A percentile compares a stretch with the other conserved stretches of the same genome.
These are phyloP conservation scores for Passalora sequoiae DNA, from an alignment of 2,329 filamentous ascomycete species.

Conservation along the genomic window DNA sequence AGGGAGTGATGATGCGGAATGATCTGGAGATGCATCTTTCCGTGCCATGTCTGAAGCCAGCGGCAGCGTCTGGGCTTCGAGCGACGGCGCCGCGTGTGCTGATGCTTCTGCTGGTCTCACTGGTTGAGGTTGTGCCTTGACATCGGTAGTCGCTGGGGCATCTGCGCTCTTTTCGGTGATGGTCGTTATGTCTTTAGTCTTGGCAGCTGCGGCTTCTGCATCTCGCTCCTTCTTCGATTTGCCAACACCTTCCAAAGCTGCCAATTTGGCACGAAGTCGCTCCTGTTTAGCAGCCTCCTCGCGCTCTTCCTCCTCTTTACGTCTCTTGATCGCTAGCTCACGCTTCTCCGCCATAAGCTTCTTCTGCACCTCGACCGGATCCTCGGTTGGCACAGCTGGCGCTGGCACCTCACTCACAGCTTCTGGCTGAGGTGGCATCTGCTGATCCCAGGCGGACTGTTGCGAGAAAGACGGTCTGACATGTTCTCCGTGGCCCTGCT, in stretches of 20 bases:
- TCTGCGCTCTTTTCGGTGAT: constrained; percentile 11
- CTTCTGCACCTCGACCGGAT: constrained; percentile 60
- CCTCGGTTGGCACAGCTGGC: constrained; percentile 37
- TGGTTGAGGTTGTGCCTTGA: constrained; percentile 8
- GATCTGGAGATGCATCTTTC: constrained; percentile 11
- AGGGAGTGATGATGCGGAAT: constrained; percentile 20
- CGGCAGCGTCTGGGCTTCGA: constrained; percentile 18
- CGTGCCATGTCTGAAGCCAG: constrained; percentile 11
- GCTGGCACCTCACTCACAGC: constrained; percentile 6
- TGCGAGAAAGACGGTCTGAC: constrained; percentile 25
- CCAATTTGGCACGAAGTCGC: constrained; percentile 32
- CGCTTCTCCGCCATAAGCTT: constrained; percentile 43
- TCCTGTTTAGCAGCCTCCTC: constrained; percentile 29
- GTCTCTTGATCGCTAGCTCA: constrained; percentile 27
- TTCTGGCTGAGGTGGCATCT: constrained; percentile 28
- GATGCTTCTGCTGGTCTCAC: constrained; percentile 19
- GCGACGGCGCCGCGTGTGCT: constrained; percentile 11
- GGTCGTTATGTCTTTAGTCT: constrained; percentile 12
- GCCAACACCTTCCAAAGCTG: constrained; percentile 31
- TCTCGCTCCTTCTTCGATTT: constrained; percentile 33
- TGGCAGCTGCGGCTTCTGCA: constrained; percentile 29
- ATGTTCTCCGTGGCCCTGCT: constrained; percentile 15
- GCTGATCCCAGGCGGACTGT: constrained; percentile 32
- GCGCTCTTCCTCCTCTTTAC: constrained; percentile 28
- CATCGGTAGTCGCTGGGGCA: constrained; percentile 9